Base-by-base conservation (phyloP, 2,329 filamentous ascomycete species). In the Erysiphe pulchra region DNA sequence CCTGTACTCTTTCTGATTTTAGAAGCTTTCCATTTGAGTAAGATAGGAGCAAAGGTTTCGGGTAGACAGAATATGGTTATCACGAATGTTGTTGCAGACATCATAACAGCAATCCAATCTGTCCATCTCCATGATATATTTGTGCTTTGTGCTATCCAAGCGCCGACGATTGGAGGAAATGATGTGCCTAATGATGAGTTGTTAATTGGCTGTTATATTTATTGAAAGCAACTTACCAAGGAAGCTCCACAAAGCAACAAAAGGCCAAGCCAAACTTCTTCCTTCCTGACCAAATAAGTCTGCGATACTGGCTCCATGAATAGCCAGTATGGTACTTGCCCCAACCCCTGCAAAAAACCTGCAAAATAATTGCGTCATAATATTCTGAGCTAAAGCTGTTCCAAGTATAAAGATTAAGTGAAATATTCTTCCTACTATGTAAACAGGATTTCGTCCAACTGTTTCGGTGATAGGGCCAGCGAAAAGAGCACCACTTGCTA, bases 71-170 rank as follows among this genome's bases (percentile, higher is more conserved):
- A 46, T 9, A 66, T 48, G 0, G 59, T 63, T 16, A 69, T 47
- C 2, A 61, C 39, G 2, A 60, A 60, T 48, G 69, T 62, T 2
- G 61, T 51, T 2, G 55, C 58, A 0, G 59, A 57, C 50, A 68
- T 60, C 43, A 74, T 71, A 40, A 67, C 53, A 0, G 67, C 70
- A 18, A 73, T 61, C 61, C 70, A 75, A 12, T 63, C 63, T 0
- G 67, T 73, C 69, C 70, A 73, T 17, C 69, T 60, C 70, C 71
- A 74, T 12, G 67, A 67, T 8, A 52, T 65, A 1, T 71, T 61
- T 49, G 63, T 50, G 5, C 60, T 65, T 32, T 65, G 57, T 0
- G 62, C 63, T 24, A 70, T 61, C 45, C 69, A 71, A 0, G 62
- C 65, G 9, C 53, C 50, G 0, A 48, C 42, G 20, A 53, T 45